Evolutionary conservation across 2,329 filamentous ascomycete species (phyloP), one percentile per base, ranked within the genome.

Genomic region (Niveomyces coronatus): DNA sequence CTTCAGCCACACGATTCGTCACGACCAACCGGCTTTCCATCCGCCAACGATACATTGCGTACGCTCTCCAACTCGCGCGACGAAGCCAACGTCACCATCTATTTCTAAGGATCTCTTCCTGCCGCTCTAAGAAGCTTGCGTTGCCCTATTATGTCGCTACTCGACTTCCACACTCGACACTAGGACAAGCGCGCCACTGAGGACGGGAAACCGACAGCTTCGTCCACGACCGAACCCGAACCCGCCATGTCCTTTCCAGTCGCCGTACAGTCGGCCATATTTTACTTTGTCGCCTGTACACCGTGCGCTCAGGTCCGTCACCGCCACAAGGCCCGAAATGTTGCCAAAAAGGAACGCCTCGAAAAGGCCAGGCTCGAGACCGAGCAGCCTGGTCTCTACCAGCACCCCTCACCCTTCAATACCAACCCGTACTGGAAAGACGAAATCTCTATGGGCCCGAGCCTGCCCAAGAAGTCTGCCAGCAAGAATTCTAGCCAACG

Each of bases 401-500:
- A 77, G 35, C 87, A 95, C 51, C 87, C 82, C 2, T 76, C 78
- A 31, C 84, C 86, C 1, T 91, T 86, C 50, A 81, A 79, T 52
- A 94, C 86, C 19, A 95, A 95, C 52, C 80, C 82, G 10, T 85
- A 85, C 61, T 95, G 88, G 88, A 67, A 73, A 22, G 83, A 91
- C 53, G 88, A 95, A 59, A 93, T 95, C 47, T 70, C 68, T 45
- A 71, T 88, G 61, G 88, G 88, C 0, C 88, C 88, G 3, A 77
- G 75, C 3, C 71, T 83, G 24, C 79, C 79, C 22, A 79, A 79
- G 51, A 71, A 79, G 56, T 61, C 71, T 41, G 62, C 53, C 47
- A 74, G 60, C 60, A 76, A 70, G 61, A 76, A 66, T 52, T 64
- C 62, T 35, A 77, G 73, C 50, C 70, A 79, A 46, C 68, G 76